Conservation (phyloP, 371 early-diverging fungal genomes). For the Basidiobolus meristosporus region DNA sequence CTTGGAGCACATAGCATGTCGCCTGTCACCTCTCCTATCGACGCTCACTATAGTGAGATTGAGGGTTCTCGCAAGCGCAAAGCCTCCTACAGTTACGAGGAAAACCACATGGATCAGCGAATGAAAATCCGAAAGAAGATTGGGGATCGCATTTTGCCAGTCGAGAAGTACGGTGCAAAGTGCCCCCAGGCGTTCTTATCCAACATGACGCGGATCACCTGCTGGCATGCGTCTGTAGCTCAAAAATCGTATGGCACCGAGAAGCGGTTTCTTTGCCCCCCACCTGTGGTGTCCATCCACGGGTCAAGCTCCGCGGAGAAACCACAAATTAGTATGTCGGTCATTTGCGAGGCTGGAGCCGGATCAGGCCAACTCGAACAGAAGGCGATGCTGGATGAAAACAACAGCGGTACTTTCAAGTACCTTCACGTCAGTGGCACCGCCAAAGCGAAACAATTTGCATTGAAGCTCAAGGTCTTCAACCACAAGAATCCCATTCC, state of each 20-base stretch:
- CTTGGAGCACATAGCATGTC: too few relatives aligned
- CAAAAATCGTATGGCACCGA: constrained; percentile 83
- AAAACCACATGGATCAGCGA: too few relatives aligned
- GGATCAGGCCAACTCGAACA: constrained; percentile 22
- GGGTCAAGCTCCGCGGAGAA: constrained; percentile 11
- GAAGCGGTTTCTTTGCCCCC: constrained; percentile 69
- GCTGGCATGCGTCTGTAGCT: constrained; percentile 45
- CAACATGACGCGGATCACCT: constrained; percentile 25
- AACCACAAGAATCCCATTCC: constrained; percentile 5
- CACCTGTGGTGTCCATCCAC: constrained; percentile 36
- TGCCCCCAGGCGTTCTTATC: background rate
- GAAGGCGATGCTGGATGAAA: constrained; percentile 24
- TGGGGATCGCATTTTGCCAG: too few relatives aligned
- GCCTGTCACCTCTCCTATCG: too few relatives aligned
- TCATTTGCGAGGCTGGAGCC: constrained; percentile 24
- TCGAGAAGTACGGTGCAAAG: too few relatives aligned
- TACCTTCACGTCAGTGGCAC: constrained; percentile 56
- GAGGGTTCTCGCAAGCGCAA: too few relatives aligned
- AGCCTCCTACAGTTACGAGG: too few relatives aligned
- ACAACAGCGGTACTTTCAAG: constrained; percentile 29
- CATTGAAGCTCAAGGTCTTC: constrained; percentile 23
- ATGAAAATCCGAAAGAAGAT: too few relatives aligned
- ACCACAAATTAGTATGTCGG: constrained; percentile 37
- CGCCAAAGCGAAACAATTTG: constrained; percentile 57
- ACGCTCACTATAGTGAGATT: too few relatives aligned